phyloP scores from a whole-genome alignment of 495 filamentous ascomycete species.

The Collariella sp. region DNA sequence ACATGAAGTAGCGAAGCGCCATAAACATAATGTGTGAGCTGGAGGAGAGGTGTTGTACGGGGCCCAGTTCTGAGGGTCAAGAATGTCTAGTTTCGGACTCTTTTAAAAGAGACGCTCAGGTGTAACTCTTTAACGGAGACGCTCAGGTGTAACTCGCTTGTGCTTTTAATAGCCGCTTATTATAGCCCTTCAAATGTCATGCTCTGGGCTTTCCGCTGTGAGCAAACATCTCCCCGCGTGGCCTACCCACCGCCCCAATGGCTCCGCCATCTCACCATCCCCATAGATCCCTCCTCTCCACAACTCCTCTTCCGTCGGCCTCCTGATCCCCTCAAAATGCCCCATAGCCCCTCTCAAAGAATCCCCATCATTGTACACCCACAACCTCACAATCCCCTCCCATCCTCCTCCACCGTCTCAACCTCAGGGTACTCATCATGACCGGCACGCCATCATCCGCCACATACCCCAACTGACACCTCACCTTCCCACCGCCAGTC shows the following conservation, averaged over 20 bases:
- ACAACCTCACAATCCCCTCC: slow-evolving; percentile 17
- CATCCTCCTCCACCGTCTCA: slow-evolving; percentile 13
- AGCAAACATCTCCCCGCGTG: not conserved
- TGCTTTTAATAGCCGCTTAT: too few relatives aligned
- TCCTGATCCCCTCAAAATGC: slow-evolving; percentile 18
- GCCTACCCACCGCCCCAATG: not conserved
- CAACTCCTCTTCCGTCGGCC: slow-evolving; percentile 6
- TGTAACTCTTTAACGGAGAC: too few relatives aligned
- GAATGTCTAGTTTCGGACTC: too few relatives aligned
- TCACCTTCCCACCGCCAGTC: too few relatives aligned
- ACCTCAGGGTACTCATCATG: slow-evolving; percentile 16
- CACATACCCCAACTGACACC: slow-evolving; percentile 18
- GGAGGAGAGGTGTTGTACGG: too few relatives aligned
- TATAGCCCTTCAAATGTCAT: too few relatives aligned
- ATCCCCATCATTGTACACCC: slow-evolving; percentile 20
- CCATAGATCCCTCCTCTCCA: not conserved
- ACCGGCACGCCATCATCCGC: slow-evolving; percentile 14
- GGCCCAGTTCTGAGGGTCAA: too few relatives aligned
- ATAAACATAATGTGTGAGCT: too few relatives aligned
- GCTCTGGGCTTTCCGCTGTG: too few relatives aligned
- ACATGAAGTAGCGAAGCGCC: too few relatives aligned
- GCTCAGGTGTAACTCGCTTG: too few relatives aligned
- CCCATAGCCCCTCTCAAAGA: slow-evolving; percentile 14
- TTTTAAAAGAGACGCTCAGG: too few relatives aligned
- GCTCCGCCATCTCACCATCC: not conserved